These are phyloP conservation scores for Caryopteris hybrid DNA, from an alignment of 305 asterid species.

Conservation along the genomic window DNA sequence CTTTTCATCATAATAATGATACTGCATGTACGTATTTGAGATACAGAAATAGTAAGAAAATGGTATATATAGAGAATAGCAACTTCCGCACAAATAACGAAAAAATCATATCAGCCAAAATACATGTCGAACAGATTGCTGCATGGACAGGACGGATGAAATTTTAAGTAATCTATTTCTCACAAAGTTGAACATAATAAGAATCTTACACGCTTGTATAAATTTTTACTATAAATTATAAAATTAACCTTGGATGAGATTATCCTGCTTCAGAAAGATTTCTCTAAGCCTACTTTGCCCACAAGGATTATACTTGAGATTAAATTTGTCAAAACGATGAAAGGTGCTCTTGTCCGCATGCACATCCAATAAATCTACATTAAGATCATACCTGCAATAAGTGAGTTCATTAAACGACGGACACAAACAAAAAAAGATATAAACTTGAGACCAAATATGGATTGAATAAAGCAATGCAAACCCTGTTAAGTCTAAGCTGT, in stretches of 20 bases:
- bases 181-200: neutral
- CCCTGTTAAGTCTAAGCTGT: conserved; percentile 95
- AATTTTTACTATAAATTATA: conserved; percentile 16
- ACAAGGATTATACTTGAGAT: conserved; percentile 94
- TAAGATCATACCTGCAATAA: conserved; percentile 76
- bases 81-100: neutral
- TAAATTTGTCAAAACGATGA: conserved; percentile 92
- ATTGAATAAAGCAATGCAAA: conserved; percentile 27
- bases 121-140: conserved; percentile 13
- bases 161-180: conserved; percentile 1
- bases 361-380: conserved; percentile 87
- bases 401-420: conserved; percentile 7
- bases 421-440: neutral
- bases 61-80: neutral
- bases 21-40: no score
- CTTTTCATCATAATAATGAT: no score
- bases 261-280: conserved; percentile 88
- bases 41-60: neutral
- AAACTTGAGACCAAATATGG: conserved; percentile 1
- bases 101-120: neutral
- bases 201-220: neutral
- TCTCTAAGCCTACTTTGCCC: conserved; percentile 94
- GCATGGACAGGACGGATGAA: neutral
- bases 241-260: conserved; percentile 87
- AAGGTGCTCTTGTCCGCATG: conserved; percentile 97